Evolutionary conservation across 768 basidiomycete species (phyloP).

Genomic region (Coprinellus micaceus): DNA sequence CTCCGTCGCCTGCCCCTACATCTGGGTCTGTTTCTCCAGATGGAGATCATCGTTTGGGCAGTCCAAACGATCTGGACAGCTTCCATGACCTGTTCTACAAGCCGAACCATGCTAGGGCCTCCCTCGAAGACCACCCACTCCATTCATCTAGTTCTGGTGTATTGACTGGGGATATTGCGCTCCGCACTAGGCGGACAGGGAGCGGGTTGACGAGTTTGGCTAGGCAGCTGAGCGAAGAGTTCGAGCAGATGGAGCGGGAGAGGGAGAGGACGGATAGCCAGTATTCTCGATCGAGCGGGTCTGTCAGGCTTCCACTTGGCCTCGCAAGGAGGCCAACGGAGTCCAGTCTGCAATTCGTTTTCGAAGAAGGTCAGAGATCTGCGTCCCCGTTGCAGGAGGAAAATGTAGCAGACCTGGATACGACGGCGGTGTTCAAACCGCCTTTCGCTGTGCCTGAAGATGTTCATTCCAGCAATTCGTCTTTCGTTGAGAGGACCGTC

Average conservation of each 20-base stretch:
- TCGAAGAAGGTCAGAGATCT: constrained; percentile 30
- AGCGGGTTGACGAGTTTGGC: constrained; percentile 49
- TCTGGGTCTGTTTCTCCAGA: constrained; percentile 29
- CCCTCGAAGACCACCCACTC: constrained; percentile 2
- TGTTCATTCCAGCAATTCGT: constrained; percentile 40
- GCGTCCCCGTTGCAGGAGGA: constrained; percentile 17
- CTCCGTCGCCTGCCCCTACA: constrained; percentile 11
- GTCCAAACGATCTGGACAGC: constrained; percentile 64
- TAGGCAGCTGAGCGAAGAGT: constrained; percentile 48
- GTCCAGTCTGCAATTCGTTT: constrained; percentile 34
- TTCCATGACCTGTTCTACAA: constrained; percentile 74
- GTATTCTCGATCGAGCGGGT: constrained; percentile 23
- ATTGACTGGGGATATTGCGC: constrained; percentile 33
- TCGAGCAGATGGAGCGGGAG: constrained; percentile 38
- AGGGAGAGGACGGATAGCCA: constrained; percentile 23
- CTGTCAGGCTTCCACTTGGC: constrained; percentile 11
- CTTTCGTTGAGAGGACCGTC: constrained; percentile 32
- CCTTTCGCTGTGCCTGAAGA: constrained; percentile 47
- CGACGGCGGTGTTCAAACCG: constrained; percentile 36
- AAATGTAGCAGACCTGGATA: constrained; percentile 14
- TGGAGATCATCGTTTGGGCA: constrained; percentile 49
- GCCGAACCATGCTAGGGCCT: constrained; percentile 30
- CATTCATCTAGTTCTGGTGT: constrained; percentile 22
- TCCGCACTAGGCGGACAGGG: constrained; percentile 32
- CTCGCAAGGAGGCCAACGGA: constrained; percentile 25